Conservation (phyloP, 2,329 filamentous ascomycete genomes). For the Fusarium sp. region DNA sequence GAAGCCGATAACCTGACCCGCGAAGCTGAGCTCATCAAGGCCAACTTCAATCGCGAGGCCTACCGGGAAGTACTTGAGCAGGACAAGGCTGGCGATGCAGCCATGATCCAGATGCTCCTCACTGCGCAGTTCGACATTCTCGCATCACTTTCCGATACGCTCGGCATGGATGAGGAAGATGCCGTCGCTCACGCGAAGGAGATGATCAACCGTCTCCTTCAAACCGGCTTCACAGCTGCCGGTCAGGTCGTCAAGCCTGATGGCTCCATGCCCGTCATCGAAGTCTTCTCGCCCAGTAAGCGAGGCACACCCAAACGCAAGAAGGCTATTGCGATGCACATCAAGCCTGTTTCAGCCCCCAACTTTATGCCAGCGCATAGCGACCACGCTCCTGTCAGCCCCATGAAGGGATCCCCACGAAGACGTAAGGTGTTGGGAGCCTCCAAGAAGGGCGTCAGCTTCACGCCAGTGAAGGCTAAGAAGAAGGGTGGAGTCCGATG, state of each 20-base stretch:
- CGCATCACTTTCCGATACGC: constrained; percentile 81
- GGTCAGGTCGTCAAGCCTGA: constrained; percentile 93
- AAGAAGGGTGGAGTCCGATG: constrained; percentile 87
- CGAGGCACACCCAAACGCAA: constrained; percentile 82
- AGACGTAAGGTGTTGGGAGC: constrained; percentile 74
- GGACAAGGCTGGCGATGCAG: constrained; percentile 82
- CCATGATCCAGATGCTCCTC: constrained; percentile 83
- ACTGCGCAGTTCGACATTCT: constrained; percentile 94
- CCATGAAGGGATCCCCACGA: constrained; percentile 82
- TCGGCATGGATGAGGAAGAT: constrained; percentile 83
- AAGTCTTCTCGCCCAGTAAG: constrained; percentile 76
- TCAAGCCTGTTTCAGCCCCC: constrained; percentile 59
- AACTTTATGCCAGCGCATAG: constrained; percentile 50
- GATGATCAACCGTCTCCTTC: constrained; percentile 81
- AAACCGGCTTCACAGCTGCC: constrained; percentile 77
- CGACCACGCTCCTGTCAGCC: constrained; percentile 53
- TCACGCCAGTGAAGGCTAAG: constrained; percentile 82
- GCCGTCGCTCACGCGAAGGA: constrained; percentile 82
- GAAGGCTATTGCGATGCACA: constrained; percentile 57
- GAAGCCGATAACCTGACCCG: constrained; percentile 79
- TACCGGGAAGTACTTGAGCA: constrained; percentile 82
- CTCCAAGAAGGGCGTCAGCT: constrained; percentile 76
- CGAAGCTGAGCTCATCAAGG: constrained; percentile 87
- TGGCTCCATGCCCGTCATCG: constrained; percentile 68
- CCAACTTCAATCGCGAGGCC: constrained; percentile 83